A percentile compares a stretch with the other conserved stretches of the same genome.
Conservation (phyloP, 495 filamentous ascomycete genomes). For the Aspergillus saccharolyticus region DNA sequence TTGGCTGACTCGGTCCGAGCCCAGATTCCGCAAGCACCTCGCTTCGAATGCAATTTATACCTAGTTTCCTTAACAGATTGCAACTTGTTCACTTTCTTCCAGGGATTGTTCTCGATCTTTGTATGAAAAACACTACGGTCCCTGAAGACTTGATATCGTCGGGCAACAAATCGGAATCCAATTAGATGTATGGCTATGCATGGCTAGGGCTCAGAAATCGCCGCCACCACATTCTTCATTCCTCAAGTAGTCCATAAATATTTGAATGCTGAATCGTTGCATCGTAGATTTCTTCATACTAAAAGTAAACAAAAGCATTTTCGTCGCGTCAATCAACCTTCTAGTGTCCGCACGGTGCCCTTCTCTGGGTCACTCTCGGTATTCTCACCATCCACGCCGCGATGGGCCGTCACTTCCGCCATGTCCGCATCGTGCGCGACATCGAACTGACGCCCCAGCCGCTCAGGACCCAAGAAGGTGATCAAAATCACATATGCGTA, state of each 20-base stretch:
- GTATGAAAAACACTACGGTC: too few relatives aligned
- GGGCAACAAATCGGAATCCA: not conserved
- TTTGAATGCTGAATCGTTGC: not conserved
- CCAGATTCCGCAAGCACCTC: not conserved
- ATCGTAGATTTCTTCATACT: not conserved
- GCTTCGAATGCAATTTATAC: too few relatives aligned
- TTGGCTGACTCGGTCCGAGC: not conserved
- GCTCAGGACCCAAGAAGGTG: constrained; percentile 74
- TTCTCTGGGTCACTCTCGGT: constrained; percentile 19
- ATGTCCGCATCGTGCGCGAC: constrained; percentile 63
- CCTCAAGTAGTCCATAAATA: not conserved
- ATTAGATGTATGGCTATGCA: not conserved
- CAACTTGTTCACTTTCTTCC: too few relatives aligned
- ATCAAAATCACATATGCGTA: constrained; percentile 74
- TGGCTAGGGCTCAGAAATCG: not conserved
- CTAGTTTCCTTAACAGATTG: too few relatives aligned
- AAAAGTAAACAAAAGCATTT: not conserved
- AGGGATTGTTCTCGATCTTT: too few relatives aligned
- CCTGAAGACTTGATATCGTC: too few relatives aligned
- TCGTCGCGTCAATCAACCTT: not conserved
- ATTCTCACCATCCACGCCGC: constrained; percentile 4
- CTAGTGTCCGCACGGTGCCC: constrained; percentile 2
- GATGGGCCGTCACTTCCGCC: constrained; percentile 37
- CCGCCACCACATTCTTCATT: not conserved
- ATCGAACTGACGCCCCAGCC: constrained; percentile 59